phyloP scores from a whole-genome alignment of 1,284 basidiomycete genomes.

The Apiotrichum laibachii region DNA sequence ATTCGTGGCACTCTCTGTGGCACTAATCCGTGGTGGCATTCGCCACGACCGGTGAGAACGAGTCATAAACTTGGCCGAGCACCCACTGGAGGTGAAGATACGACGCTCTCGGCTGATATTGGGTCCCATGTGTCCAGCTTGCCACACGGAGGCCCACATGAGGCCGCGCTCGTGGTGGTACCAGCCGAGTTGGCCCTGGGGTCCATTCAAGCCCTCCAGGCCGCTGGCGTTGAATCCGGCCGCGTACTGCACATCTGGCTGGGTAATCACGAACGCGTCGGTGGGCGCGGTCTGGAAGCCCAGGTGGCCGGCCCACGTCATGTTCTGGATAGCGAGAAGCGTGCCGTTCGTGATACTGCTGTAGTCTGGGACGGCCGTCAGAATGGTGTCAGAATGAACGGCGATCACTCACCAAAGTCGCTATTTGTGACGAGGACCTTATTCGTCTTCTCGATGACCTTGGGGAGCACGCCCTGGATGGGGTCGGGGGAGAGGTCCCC shows the following conservation, averaged over 20 bases:
- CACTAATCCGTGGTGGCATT: too few species aligned
- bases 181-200: constrained; percentile 26
- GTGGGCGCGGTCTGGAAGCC: constrained; percentile 26
- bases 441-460: constrained; percentile 61
- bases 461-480: constrained; percentile 25
- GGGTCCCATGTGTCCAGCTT: constrained; percentile 27
- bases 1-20: too few species aligned
- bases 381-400: not conserved
- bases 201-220: constrained; percentile 2
- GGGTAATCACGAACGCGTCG: constrained; percentile 13
- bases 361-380: too few species aligned
- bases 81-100: constrained; percentile 26
- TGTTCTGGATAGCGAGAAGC: constrained; percentile 39
- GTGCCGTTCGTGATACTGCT: constrained; percentile 18
- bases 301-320: constrained; percentile 37
- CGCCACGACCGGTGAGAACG: too few species aligned
- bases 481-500: constrained; percentile 64
- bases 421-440: constrained; percentile 69
- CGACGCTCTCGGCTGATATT: constrained; percentile 21
- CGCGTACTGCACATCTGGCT: constrained; percentile 2
- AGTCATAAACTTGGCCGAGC: constrained; percentile 19
- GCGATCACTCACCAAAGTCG: constrained; percentile 13
- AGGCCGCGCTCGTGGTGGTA: constrained; percentile 29
- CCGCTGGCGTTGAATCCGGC: not conserved
- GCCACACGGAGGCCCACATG: constrained; percentile 25